phyloP scores from a whole-genome alignment of 148 eudicot genomes.

The Fagopyrum esculentum region DNA sequence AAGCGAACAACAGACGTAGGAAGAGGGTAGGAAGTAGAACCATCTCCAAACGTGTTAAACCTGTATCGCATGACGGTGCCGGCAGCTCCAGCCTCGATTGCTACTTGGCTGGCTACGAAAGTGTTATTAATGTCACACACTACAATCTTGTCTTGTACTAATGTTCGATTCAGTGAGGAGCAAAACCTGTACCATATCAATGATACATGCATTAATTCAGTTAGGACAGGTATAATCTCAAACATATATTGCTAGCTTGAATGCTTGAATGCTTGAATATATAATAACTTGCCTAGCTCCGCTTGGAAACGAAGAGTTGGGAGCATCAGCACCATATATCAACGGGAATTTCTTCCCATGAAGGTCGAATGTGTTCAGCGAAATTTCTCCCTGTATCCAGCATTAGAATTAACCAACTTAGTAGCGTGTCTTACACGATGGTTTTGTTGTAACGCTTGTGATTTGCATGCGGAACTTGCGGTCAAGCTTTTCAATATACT shows the following conservation, averaged over 20 bases:
- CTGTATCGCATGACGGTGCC: not conserved
- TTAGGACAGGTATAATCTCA: too few species aligned
- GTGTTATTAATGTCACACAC: conserved; percentile 13
- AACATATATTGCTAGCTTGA: too few species aligned
- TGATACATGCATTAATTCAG: too few species aligned
- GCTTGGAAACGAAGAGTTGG: conserved; percentile 7
- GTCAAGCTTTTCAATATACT: too few species aligned
- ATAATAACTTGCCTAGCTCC: not conserved
- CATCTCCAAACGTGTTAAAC: not conserved
- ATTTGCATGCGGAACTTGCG: too few species aligned
- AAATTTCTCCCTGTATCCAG: not conserved
- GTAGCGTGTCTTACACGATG: too few species aligned
- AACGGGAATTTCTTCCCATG: not conserved
- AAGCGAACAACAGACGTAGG: not conserved
- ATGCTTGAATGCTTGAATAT: too few species aligned
- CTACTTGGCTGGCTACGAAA: not conserved
- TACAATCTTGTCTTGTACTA: conserved; percentile 31
- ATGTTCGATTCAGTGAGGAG: conserved; percentile 13
- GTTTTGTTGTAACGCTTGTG: too few species aligned
- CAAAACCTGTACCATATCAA: conserved; percentile 13
- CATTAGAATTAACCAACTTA: too few species aligned
- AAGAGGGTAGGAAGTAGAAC: not conserved
- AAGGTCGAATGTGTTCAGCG: not conserved
- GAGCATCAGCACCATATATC: conserved; percentile 8
- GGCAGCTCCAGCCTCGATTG: conserved; percentile 2